Evolutionary conservation across 2,329 filamentous ascomycete genomes (phyloP).

Genomic region (Aspergillus floridensis): DNA sequence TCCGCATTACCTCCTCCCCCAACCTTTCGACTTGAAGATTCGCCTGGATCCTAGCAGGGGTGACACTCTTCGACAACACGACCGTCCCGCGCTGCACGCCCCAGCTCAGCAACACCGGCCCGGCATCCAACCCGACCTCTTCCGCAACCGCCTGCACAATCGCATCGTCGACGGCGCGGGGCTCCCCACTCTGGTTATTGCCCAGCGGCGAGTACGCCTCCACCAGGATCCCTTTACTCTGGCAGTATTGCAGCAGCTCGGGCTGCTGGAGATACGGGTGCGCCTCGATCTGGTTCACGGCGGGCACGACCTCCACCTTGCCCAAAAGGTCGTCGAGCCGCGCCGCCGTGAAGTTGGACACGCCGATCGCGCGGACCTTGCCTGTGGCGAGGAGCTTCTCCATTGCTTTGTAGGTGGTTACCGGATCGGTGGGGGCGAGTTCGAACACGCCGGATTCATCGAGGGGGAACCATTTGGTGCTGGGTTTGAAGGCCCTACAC

Average conservation of each 20-base stretch:
- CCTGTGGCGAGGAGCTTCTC: slow-evolving; percentile 57
- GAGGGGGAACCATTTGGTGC: slow-evolving; percentile 26
- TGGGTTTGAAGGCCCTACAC: slow-evolving; percentile 19
- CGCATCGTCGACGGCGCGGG: slow-evolving; percentile 55
- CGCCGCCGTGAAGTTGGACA: slow-evolving; percentile 69
- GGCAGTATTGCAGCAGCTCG: slow-evolving; percentile 15
- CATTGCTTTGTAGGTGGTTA: slow-evolving; percentile 56
- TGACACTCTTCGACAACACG: slow-evolving; percentile 55
- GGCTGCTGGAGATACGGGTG: not conserved
- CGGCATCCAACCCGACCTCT: slow-evolving; percentile 57
- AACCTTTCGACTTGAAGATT: slow-evolving; percentile 41
- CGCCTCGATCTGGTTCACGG: slow-evolving; percentile 65
- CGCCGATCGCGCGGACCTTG: slow-evolving; percentile 65
- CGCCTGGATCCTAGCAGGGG: slow-evolving; percentile 47
- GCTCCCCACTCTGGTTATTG: slow-evolving; percentile 49
- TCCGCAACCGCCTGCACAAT: slow-evolving; percentile 60
- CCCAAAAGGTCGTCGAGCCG: slow-evolving; percentile 71
- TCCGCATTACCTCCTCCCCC: slow-evolving; percentile 25
- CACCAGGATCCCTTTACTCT: not conserved
- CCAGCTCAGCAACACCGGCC: slow-evolving; percentile 56
- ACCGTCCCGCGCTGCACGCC: slow-evolving; percentile 53
- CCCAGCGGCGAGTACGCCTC: slow-evolving; percentile 51
- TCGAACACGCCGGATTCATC: slow-evolving; percentile 22
- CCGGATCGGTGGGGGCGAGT: slow-evolving; percentile 22
- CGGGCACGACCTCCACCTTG: slow-evolving; percentile 62